Conservation (phyloP, 2,329 filamentous ascomycete species). For the Beauveria sp. region DNA sequence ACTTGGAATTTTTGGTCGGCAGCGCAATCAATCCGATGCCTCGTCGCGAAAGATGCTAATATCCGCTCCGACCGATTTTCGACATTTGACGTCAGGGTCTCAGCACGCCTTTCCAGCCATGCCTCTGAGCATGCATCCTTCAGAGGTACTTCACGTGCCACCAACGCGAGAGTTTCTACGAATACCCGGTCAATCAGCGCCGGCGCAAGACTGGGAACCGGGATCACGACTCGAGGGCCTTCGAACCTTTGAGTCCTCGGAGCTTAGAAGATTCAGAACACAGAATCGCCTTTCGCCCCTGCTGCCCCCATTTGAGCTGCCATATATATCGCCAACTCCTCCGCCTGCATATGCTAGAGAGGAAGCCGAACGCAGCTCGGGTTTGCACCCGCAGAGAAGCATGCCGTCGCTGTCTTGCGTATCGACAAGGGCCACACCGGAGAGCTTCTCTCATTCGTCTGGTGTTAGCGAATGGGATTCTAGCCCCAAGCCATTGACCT, state of each 20-base stretch:
- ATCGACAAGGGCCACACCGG: constrained; percentile 35
- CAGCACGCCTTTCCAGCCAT: neutral
- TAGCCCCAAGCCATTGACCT: neutral
- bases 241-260: constrained; percentile 31
- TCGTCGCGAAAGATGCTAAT: constrained; percentile 47
- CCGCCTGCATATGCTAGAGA: constrained; percentile 27
- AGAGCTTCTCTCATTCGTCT: neutral
- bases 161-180: constrained; percentile 10
- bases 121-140: constrained; percentile 17
- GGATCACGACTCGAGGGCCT: constrained; percentile 14
- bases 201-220: neutral
- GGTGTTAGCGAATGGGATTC: neutral
- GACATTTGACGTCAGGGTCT: constrained; percentile 43
- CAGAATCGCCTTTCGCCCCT: constrained; percentile 45
- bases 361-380: constrained; percentile 24
- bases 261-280: constrained; percentile 45
- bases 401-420: constrained; percentile 37
- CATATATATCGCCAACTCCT: constrained; percentile 31
- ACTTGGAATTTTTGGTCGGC: neutral
- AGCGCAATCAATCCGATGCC: constrained; percentile 35
- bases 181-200: neutral
- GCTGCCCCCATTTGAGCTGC: constrained; percentile 41
- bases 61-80: constrained; percentile 52
- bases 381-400: neutral
- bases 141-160: constrained; percentile 23